These are phyloP conservation scores for Talaromyces sp. DNA, from an alignment of 2,329 filamentous ascomycete genomes.

Conservation along the genomic window DNA sequence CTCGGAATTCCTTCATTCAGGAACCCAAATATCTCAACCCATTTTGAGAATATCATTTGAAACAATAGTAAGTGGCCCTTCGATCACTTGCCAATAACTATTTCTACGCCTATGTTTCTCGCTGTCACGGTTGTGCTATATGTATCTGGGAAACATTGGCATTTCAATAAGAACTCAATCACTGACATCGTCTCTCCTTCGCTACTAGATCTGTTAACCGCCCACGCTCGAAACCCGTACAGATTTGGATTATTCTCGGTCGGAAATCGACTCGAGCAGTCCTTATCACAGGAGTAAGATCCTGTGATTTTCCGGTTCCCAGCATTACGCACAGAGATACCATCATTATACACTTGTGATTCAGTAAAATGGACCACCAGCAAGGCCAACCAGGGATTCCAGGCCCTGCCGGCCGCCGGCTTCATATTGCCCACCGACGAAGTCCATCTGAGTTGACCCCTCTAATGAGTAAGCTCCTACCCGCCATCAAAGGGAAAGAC, in stretches of 20 bases:
- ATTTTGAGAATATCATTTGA: slow-evolving; percentile 12
- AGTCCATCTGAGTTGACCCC: slow-evolving; percentile 97
- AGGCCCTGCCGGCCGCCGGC: slow-evolving; percentile 79
- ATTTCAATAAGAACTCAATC: background rate
- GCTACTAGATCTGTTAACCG: slow-evolving; percentile 6
- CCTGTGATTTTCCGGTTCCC: background rate
- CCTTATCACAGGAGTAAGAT: slow-evolving; percentile 15
- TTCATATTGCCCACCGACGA: slow-evolving; percentile 95
- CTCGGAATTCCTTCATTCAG: slow-evolving; percentile 8
- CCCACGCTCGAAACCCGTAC: background rate
- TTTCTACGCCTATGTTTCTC: background rate
- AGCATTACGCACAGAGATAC: background rate
- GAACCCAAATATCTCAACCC: slow-evolving; percentile 6
- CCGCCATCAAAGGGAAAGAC: background rate
- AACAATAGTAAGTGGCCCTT: slow-evolving; percentile 11
- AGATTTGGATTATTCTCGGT: slow-evolving; percentile 20
- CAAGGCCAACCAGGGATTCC: slow-evolving; percentile 54
- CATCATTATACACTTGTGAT: slow-evolving; percentile 12
- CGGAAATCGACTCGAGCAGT: slow-evolving; percentile 27
- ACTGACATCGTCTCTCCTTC: background rate
- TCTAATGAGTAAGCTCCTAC: slow-evolving; percentile 82
- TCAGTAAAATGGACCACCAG: slow-evolving; percentile 61
- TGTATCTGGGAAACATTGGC: background rate
- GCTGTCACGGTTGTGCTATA: background rate
- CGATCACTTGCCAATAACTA: background rate